Evolutionary conservation across 176 grass and related monocot genomes (phyloP).

Genomic region (Metroxylon sagu): DNA sequence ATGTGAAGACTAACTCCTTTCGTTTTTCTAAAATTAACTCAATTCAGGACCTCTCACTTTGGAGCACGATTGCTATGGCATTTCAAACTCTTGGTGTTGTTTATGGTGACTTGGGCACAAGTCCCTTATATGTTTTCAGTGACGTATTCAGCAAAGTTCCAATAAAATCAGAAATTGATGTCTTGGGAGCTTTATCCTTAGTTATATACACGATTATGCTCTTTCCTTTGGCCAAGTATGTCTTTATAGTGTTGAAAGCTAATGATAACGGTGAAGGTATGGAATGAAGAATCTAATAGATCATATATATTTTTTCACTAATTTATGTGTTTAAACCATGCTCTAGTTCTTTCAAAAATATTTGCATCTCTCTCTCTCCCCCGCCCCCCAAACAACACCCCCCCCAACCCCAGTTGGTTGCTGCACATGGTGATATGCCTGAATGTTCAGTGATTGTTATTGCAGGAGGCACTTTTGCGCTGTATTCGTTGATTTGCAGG

Average conservation of each 20-base stretch:
- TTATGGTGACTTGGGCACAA: constrained; percentile 94
- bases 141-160: constrained; percentile 98
- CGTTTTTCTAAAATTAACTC: constrained; percentile 1
- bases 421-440: too few relatives aligned
- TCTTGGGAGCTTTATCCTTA: constrained; percentile 80
- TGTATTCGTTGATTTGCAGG: constrained; percentile 91
- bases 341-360: too few relatives aligned
- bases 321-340: too few relatives aligned
- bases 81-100: constrained; percentile 97
- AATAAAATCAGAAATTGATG: constrained; percentile 80
- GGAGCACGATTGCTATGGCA: constrained; percentile 69
- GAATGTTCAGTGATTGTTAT: not conserved
- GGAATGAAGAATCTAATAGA: not conserved
- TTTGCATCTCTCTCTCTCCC: too few relatives aligned
- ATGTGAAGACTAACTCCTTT: constrained; percentile 17
- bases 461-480: constrained; percentile 86
- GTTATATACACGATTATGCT: constrained; percentile 91
- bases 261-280: constrained; percentile 95
- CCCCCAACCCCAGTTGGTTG: too few relatives aligned
- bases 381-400: too few relatives aligned
- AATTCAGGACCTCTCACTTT: constrained; percentile 51
- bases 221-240: constrained; percentile 80
- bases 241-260: constrained; percentile 91
- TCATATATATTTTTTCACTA: too few relatives aligned
- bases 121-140: constrained; percentile 92